Percentiles rank a stretch among this genome's conserved stretches.
Conservation (phyloP, 345 rosid species). For the Hibiscus trionum region DNA sequence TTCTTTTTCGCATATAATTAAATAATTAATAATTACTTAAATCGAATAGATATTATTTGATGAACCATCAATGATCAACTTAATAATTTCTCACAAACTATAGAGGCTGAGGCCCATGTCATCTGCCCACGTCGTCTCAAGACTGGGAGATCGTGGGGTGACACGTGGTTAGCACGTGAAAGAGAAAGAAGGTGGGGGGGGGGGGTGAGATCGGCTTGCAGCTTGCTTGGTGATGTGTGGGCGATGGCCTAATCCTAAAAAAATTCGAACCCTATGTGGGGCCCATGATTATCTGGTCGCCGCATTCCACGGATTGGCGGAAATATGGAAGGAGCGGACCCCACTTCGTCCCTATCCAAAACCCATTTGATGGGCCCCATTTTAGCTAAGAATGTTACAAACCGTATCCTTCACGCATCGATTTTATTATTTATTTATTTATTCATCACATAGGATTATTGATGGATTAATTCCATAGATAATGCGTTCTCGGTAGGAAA, state of each 20-base stretch:
- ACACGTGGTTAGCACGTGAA: slow-evolving; percentile 22
- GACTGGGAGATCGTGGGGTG: neutral
- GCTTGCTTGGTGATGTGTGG: neutral
- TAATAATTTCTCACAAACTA: neutral
- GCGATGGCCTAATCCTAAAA: neutral
- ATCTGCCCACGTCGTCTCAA: neutral
- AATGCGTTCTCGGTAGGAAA: too few relatives aligned
- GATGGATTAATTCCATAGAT: too few relatives aligned
- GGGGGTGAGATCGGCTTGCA: neutral
- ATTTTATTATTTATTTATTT: neutral
- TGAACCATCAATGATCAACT: too few relatives aligned
- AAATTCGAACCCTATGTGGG: slow-evolving; percentile 7
- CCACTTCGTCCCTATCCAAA: slow-evolving; percentile 1
- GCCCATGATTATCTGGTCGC: slow-evolving; percentile 17
- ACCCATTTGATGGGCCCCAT: neutral
- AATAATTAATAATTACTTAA: too few relatives aligned
- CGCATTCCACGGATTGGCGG: slow-evolving; percentile 21
- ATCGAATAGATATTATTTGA: too few relatives aligned
- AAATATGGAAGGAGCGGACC: neutral
- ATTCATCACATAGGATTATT: too few relatives aligned
- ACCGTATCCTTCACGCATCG: slow-evolving; percentile 9
- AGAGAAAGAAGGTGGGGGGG: neutral
- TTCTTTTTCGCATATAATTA: too few relatives aligned
- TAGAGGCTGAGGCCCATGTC: neutral
- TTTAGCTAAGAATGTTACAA: slow-evolving; percentile 12